phyloP scores from a whole-genome alignment of 768 basidiomycete genomes.

The Rhizopogon sp. region DNA sequence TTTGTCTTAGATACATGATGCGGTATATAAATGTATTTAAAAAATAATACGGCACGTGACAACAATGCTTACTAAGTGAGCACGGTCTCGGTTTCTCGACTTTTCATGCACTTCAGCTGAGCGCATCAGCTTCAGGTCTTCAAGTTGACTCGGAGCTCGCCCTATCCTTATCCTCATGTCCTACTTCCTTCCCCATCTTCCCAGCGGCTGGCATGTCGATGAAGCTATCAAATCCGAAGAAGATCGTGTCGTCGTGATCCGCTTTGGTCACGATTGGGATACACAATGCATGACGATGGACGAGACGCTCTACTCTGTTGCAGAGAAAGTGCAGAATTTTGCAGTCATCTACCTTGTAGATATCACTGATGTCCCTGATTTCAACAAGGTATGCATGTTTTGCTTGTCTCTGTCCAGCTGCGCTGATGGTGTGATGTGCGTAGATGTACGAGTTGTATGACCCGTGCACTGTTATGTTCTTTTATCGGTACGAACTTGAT shows the following conservation, averaged over 20 bases:
- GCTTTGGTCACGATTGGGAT: conserved; percentile 95
- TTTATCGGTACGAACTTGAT: conserved; percentile 70
- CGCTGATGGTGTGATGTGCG: background rate
- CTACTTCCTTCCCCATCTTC: conserved; percentile 84
- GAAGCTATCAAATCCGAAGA: conserved; percentile 99
- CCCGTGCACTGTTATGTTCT: conserved; percentile 97
- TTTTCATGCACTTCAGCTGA: background rate
- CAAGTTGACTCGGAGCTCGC: background rate
- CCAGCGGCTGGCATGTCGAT: conserved; percentile 97
- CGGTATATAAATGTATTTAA: no score
- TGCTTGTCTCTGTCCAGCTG: background rate
- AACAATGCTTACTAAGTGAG: no score
- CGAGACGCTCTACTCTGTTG: conserved; percentile 87
- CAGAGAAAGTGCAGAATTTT: conserved; percentile 98
- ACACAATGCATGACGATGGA: conserved; percentile 98
- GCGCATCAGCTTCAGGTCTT: background rate
- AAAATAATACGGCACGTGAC: no score
- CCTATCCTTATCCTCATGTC: conserved; percentile 50
- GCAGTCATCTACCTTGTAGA: conserved; percentile 95
- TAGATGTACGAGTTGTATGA: conserved; percentile 99
- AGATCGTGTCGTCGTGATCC: conserved; percentile 88
- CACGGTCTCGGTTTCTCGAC: no score
- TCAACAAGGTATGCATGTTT: conserved; percentile 73
- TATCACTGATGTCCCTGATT: conserved; percentile 96
- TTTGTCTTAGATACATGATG: no score